Base-by-base conservation (phyloP, 441 rosid species). In the Adansonia gregorii region DNA sequence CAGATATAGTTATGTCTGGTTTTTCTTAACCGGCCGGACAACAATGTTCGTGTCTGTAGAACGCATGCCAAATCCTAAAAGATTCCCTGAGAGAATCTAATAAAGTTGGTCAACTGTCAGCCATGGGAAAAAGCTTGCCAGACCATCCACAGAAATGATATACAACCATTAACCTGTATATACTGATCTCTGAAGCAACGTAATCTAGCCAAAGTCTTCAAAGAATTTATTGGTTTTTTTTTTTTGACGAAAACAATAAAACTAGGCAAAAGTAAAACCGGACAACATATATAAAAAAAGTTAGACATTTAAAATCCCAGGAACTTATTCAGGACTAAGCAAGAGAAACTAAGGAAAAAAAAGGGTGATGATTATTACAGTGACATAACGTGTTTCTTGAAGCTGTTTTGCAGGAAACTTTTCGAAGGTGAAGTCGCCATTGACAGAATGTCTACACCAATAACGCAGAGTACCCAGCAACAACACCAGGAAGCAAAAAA, bases 41-140 rank as follows among this genome's bases (percentile, higher is more conserved):
- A 72, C 77, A 56, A n/a, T 61, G 45, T 51, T 48, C 78, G 17
- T 31, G 49, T 58, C 70, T 68, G 31, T 78, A 67, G 70, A 54
- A 52, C 67, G 68, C 78, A 69, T 77, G 77, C 49, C 78, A 81
- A 82, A 81, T 73, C 82, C 82, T 82, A 74, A 80, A 74, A 81
- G 73, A 80, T 80, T 79, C 87, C 79, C 79, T 35, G 17, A 55
- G 2, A 61, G 74, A 82, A 66, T 82, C 79, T 74, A 15, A 65
- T 61, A 73, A 75, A 48, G 72, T 45, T 35, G 70, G 76, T 48
- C 67, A 81, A 72, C 78, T 77, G 64, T 79, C 75, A 65, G 70
- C 45, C 73, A 51, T 49, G 20, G 68, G 35, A 55, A 39, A 64
- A 64, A 35, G 59, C 66, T 75, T 65, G 19, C 82, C 80, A 48